Conservation (phyloP, 2,329 filamentous ascomycete genomes). For the Microcyclospora pomicola region DNA sequence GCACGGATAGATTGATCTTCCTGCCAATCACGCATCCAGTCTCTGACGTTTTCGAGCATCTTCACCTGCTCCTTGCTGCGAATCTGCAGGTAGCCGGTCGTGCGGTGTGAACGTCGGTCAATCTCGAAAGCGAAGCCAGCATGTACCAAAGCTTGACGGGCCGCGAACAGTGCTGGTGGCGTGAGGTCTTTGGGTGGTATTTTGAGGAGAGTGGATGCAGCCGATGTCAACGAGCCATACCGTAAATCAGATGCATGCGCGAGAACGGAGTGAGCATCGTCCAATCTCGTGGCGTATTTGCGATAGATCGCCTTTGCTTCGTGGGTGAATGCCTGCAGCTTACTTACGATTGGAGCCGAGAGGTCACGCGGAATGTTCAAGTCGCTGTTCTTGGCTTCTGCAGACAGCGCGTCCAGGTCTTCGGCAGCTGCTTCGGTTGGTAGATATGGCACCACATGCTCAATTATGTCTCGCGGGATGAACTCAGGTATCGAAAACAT, state of each 20-base stretch:
- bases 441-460: slow-evolving; percentile 37
- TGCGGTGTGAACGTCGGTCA: slow-evolving; percentile 35
- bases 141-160: slow-evolving; percentile 49
- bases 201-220: slow-evolving; percentile 30
- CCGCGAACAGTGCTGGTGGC: slow-evolving; percentile 46
- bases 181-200: slow-evolving; percentile 15
- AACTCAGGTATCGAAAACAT: slow-evolving; percentile 38
- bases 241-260: slow-evolving; percentile 30
- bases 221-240: slow-evolving; percentile 34
- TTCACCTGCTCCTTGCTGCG: slow-evolving; percentile 41
- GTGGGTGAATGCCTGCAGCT: slow-evolving; percentile 30
- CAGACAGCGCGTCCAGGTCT: slow-evolving; percentile 13
- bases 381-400: slow-evolving; percentile 25
- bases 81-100: slow-evolving; percentile 50
- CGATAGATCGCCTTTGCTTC: slow-evolving; percentile 36
- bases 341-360: slow-evolving; percentile 30
- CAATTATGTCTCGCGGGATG: slow-evolving; percentile 30
- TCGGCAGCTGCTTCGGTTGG: slow-evolving; percentile 28
- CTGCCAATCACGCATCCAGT: slow-evolving; percentile 41
- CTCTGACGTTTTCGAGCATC: slow-evolving; percentile 37
- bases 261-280: slow-evolving; percentile 35
- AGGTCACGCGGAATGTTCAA: slow-evolving; percentile 31
- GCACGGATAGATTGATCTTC: slow-evolving; percentile 28
- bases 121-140: slow-evolving; percentile 49
- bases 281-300: slow-evolving; percentile 31